These are phyloP conservation scores for Prunella vulgaris DNA, from an alignment of 257 asterid genomes.

Conservation along the genomic window DNA sequence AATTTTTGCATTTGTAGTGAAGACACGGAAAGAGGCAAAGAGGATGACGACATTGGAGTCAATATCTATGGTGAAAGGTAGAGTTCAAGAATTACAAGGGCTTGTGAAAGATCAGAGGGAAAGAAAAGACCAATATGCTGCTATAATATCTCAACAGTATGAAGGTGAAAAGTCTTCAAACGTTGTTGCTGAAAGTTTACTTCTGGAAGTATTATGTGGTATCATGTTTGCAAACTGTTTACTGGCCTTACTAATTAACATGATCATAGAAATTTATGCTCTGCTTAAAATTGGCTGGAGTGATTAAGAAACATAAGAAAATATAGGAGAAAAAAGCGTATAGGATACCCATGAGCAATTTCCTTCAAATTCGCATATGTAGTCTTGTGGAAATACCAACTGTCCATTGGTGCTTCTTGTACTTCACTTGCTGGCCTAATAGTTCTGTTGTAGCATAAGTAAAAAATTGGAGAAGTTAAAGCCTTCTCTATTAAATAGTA, in stretches of 20 bases:
- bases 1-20: slow-evolving; percentile 36
- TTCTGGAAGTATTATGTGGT: background rate
- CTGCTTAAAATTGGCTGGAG: background rate
- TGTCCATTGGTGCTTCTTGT: background rate
- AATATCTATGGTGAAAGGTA: slow-evolving; percentile 48
- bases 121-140: slow-evolving; percentile 70
- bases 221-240: slow-evolving; percentile 9
- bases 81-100: slow-evolving; percentile 56
- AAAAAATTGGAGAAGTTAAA: background rate
- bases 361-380: background rate
- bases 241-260: background rate
- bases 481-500: background rate
- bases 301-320: background rate
- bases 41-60: slow-evolving; percentile 57
- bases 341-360: background rate
- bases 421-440: background rate
- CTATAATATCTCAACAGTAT: slow-evolving; percentile 69
- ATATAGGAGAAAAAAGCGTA: background rate
- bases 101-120: slow-evolving; percentile 56
- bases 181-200: slow-evolving; percentile 14
- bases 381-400: background rate
- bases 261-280: background rate
- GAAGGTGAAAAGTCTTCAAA: slow-evolving; percentile 47
- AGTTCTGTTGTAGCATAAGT: background rate
- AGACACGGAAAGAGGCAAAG: slow-evolving; percentile 69